Conservation (phyloP, 169 alveolate genomes). For the Plasmodium inui region DNA sequence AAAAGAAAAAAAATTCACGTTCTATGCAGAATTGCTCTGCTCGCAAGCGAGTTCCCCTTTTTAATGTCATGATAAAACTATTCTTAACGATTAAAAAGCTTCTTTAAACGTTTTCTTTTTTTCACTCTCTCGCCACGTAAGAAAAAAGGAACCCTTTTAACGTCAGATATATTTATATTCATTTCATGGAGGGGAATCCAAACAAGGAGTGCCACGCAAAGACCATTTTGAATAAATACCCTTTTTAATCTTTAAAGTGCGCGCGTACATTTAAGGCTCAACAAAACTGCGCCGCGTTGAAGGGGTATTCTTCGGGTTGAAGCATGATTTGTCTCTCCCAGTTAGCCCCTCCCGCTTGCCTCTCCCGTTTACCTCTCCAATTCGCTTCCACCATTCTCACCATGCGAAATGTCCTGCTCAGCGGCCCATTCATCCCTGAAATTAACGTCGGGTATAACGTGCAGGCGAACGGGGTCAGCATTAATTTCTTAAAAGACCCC, state of each 20-base stretch:
- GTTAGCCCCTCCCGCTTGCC: neutral
- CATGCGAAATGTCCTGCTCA: slow-evolving; percentile 29
- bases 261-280: neutral
- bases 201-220: neutral
- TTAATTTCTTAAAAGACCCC: slow-evolving; percentile 66
- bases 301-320: neutral
- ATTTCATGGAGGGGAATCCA: neutral
- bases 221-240: neutral
- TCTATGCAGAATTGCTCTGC: neutral
- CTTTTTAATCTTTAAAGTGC: neutral
- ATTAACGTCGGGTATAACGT: slow-evolving; percentile 64
- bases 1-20: slow-evolving; percentile 2
- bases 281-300: neutral
- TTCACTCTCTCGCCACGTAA: neutral
- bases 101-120: neutral
- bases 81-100: neutral
- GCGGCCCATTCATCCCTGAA: slow-evolving; percentile 68
- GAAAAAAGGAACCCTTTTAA: neutral
- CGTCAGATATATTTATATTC: neutral
- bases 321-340: slow-evolving; percentile 9
- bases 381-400: neutral
- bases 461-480: slow-evolving; percentile 49
- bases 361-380: neutral
- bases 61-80: neutral
- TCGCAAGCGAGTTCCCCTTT: neutral